Evolutionary conservation across 140 eudicot species (phyloP), one percentile per base, ranked within the genome.

Genomic region (Stevia rebaudiana): DNA sequence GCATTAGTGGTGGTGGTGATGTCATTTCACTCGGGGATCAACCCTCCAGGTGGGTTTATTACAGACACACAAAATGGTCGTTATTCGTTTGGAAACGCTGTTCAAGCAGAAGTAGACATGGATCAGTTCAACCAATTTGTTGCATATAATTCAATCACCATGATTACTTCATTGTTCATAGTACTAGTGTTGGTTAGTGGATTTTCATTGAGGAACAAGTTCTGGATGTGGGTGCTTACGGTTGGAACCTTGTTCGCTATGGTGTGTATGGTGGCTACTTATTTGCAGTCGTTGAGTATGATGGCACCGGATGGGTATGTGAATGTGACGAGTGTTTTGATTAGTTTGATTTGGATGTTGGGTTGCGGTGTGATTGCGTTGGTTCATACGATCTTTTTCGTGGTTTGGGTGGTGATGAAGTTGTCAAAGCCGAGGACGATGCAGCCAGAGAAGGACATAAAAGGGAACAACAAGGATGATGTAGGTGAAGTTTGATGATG

Each of bases 351-450:
- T 12, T 25, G 61, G 61, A 53, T 53, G 61, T 12, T 53, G 39
- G 61, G 39, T 13, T 53, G 61, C 13, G 61, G 61, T 6, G 37
- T 53, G 39, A 13, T 53, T 2, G 61, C 61, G 18, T 25, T 53
- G 61, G 6, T 53, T 53, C 61, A 53, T 25, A 53, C 39, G 2
- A 18, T 60, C 0, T 60, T 60, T 53, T 25, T 53, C 61, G 12
- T 53, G 2, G 61, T 53, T 53, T 53, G 61, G 61, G 61, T 53
- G 18, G 61, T 53, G 39, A 53, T 24, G 61, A 53, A 53, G 61
- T 2, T 53, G 9, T 11, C 11, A 1, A 53, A 53, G 9, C 11
- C 39, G 0, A 2, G 4, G 39, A 24, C 0, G 61, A 37, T n/a
- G n/a, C n/a, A n/a, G n/a, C n/a, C 61, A 3, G 12, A 12, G 39